Conservation (phyloP, 169 alveolate genomes). For the Cryptosporidium canis region DNA sequence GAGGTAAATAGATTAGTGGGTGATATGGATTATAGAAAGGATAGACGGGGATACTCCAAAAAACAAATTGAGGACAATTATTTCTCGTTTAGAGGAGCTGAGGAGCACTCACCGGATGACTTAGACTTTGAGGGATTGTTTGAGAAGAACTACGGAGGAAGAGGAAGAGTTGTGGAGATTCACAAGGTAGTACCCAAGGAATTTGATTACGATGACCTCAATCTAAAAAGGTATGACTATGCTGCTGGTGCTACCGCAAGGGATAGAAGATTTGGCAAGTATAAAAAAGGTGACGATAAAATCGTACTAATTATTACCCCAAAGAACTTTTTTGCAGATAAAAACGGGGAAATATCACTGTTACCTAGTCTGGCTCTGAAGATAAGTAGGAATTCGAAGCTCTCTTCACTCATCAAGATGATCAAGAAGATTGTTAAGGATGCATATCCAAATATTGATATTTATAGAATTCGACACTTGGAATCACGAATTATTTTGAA, state of each 20-base stretch:
- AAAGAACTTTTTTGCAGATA: constrained; percentile 61
- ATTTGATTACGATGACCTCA: not conserved
- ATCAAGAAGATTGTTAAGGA: not conserved
- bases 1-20: not conserved
- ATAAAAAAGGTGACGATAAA: not conserved
- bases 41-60: not conserved
- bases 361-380: constrained; percentile 36
- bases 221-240: constrained; percentile 2
- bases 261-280: not conserved
- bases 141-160: not conserved
- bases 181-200: not conserved
- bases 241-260: constrained; percentile 43
- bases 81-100: constrained; percentile 52
- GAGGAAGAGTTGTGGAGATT: not conserved
- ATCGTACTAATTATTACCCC: constrained; percentile 55
- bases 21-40: not conserved
- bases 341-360: constrained; percentile 9
- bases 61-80: not conserved
- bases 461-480: constrained; percentile 31
- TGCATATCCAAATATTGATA: constrained; percentile 1
- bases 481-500: not conserved
- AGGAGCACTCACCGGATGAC: constrained; percentile 37
- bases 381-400: constrained; percentile 3
- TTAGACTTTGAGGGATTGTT: constrained; percentile 37
- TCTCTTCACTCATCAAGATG: not conserved